A percentile compares a stretch with the other conserved stretches of the same genome.
phyloP scores from a whole-genome alignment of 2,329 filamentous ascomycete genomes.

The Talaromyces sp. region DNA sequence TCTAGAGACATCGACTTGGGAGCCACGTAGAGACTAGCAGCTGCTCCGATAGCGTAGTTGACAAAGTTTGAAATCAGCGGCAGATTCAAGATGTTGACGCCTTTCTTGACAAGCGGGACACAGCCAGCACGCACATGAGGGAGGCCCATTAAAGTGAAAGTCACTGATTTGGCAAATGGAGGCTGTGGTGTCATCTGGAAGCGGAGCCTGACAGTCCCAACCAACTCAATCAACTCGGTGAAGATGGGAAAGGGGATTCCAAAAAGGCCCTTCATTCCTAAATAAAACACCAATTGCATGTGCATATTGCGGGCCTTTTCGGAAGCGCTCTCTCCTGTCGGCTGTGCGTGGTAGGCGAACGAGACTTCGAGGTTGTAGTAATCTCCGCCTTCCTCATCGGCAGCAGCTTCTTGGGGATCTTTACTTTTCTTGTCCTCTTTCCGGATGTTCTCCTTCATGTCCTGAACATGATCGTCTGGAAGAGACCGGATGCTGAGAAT shows the following conservation, averaged over 20 bases:
- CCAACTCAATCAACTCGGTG: conserved; percentile 84
- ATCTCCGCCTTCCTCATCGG: conserved; percentile 83
- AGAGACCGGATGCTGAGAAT: conserved; percentile 83
- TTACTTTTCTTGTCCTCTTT: conserved; percentile 74
- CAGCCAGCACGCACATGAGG: conserved; percentile 88
- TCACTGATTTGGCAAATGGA: conserved; percentile 86
- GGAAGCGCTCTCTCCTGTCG: conserved; percentile 63
- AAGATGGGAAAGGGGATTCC: conserved; percentile 84
- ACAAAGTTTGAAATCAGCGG: conserved; percentile 95
- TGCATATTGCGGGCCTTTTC: conserved; percentile 93
- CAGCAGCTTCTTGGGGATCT: conserved; percentile 80
- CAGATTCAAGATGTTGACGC: conserved; percentile 85
- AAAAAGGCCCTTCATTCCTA: conserved; percentile 83
- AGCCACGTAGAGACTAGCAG: conserved; percentile 85
- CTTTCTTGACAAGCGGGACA: conserved; percentile 85
- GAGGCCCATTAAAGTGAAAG: conserved; percentile 89
- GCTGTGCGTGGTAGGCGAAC: conserved; percentile 85
- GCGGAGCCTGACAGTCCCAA: conserved; percentile 78
- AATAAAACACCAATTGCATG: conserved; percentile 91
- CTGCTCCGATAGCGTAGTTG: conserved; percentile 86
- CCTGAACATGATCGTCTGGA: conserved; percentile 73
- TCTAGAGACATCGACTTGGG: conserved; percentile 93
- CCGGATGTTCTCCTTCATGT: conserved; percentile 76
- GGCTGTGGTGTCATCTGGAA: conserved; percentile 84
- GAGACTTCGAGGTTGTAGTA: conserved; percentile 91